phyloP scores from a whole-genome alignment of 75 land plant species.

The Pinus tabuliformis region DNA sequence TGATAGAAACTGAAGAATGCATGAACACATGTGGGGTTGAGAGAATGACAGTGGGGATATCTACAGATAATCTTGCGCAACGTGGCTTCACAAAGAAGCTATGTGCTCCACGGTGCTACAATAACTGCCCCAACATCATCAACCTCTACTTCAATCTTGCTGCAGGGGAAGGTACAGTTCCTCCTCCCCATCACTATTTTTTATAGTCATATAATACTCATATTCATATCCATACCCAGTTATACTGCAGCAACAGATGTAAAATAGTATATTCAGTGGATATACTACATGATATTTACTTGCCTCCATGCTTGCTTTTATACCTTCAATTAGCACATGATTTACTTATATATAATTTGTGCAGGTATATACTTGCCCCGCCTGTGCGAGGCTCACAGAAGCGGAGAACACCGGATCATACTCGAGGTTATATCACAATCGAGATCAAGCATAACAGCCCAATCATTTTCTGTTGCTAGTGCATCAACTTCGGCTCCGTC shows the following conservation, averaged over 20 bases:
- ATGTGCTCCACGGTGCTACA: slow-evolving; percentile 40
- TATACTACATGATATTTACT: too few species aligned
- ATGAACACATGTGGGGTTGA: slow-evolving; percentile 48
- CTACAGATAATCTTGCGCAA: slow-evolving; percentile 47
- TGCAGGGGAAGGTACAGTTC: slow-evolving; percentile 31
- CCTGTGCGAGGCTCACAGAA: slow-evolving; percentile 10
- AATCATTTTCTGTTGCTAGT: too few species aligned
- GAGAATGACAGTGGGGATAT: slow-evolving; percentile 39
- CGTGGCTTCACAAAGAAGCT: slow-evolving; percentile 26
- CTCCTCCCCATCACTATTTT: too few species aligned
- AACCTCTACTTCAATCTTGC: slow-evolving; percentile 57
- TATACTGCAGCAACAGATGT: too few species aligned
- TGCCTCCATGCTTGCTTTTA: too few species aligned
- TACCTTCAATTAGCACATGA: too few species aligned
- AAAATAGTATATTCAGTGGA: too few species aligned
- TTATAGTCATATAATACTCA: too few species aligned
- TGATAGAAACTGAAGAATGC: slow-evolving; percentile 51
- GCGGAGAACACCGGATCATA: slow-evolving; percentile 11
- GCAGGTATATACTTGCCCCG: slow-evolving; percentile 19
- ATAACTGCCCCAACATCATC: slow-evolving; percentile 58
- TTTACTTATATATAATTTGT: background rate
- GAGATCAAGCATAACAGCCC: too few species aligned
- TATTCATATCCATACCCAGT: too few species aligned
- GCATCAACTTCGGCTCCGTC: too few species aligned
- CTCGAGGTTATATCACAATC: background rate